A percentile compares a stretch with the other conserved stretches of the same genome.
Conservation (phyloP, 306 rosid genomes). For the Cucurbita pepo region DNA sequence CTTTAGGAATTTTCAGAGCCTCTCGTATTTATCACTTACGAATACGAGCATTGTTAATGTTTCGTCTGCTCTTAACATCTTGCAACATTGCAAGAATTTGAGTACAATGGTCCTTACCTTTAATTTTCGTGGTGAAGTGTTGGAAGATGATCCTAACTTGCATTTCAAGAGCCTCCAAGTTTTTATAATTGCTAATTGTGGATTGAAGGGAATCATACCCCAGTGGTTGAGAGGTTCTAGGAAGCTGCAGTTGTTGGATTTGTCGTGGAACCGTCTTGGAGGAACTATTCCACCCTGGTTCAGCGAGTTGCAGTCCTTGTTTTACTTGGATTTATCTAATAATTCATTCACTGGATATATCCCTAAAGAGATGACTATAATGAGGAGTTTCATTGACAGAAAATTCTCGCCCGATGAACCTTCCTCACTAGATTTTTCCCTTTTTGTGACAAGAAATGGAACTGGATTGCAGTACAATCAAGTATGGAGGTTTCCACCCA, state of each 20-base stretch:
- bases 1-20: constrained; percentile 12
- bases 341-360: constrained; percentile 25
- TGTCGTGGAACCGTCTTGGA: constrained; percentile 26
- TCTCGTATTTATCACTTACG: constrained; percentile 16
- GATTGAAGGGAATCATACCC: constrained; percentile 32
- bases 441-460: not conserved
- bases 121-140: constrained; percentile 21
- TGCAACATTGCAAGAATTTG: constrained; percentile 25
- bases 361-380: constrained; percentile 4
- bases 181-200: constrained; percentile 13
- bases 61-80: constrained; percentile 13
- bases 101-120: constrained; percentile 3
- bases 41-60: constrained; percentile 9
- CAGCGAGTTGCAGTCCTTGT: constrained; percentile 5
- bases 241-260: constrained; percentile 25
- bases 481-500: constrained; percentile 2
- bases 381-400: not conserved
- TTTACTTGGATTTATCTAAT: constrained; percentile 21
- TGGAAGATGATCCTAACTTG: constrained; percentile 7
- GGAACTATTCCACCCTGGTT: constrained; percentile 26
- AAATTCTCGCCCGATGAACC: not conserved
- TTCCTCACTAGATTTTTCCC: not conserved
- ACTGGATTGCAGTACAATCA: constrained; percentile 6
- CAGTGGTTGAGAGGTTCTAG: constrained; percentile 25
- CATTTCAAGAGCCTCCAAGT: constrained; percentile 18